Evolutionary conservation across 257 asterid species (phyloP).

Genomic region (Solanum infundibuliforme): DNA sequence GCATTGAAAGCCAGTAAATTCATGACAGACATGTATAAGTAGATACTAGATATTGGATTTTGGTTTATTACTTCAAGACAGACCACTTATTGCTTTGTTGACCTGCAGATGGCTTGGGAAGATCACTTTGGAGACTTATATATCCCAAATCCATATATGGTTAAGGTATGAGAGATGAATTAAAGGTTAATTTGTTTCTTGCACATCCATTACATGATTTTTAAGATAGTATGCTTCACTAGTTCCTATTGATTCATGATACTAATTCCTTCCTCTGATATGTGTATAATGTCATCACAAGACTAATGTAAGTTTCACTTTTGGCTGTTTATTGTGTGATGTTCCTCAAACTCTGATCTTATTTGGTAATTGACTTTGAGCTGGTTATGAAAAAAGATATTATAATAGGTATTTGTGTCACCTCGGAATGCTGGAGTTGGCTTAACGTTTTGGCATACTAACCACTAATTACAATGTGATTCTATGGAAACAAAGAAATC

Average conservation of each 20-base stretch:
- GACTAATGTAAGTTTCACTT: not conserved
- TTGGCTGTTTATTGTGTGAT: not conserved
- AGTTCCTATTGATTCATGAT: not conserved
- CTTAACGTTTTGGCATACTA: not conserved
- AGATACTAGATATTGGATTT: not conserved
- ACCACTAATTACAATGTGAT: not conserved
- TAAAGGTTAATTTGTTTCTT: not conserved
- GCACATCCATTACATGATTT: not conserved
- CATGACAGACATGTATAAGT: not conserved
- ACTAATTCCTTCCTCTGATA: not conserved
- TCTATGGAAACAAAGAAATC: not conserved
- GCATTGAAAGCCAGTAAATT: not conserved
- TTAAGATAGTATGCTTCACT: not conserved
- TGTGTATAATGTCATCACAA: not conserved
- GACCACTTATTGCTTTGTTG: conserved; percentile 3
- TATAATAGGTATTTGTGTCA: not conserved
- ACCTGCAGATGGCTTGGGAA: conserved; percentile 83
- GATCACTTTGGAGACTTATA: conserved; percentile 84
- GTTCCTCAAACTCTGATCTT: not conserved
- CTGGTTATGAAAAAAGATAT: not conserved
- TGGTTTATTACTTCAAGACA: not conserved
- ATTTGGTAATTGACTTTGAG: not conserved
- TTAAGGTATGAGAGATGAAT: conserved; percentile 42
- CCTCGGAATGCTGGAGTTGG: not conserved
- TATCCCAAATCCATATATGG: conserved; percentile 88